phyloP scores from a whole-genome alignment of 441 rosid genomes.

The Populus trichocarpa region DNA sequence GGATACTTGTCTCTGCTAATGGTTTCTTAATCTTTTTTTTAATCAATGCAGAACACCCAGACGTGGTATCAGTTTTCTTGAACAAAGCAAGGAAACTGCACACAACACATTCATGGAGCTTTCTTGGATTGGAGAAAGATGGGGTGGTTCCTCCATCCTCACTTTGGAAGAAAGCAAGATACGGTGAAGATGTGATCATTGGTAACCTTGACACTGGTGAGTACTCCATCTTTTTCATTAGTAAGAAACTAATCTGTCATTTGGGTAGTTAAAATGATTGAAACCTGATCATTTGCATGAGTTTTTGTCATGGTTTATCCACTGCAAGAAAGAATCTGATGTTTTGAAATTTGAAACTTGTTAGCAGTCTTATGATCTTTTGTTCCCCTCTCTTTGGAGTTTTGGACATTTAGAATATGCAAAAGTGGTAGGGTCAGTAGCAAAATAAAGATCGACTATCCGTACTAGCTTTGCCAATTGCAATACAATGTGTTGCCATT shows the following conservation, averaged over 20 bases:
- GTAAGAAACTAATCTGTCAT: neutral
- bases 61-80: conserved; percentile 42
- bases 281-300: neutral
- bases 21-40: neutral
- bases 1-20: neutral
- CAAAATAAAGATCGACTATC: conserved; percentile 4
- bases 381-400: neutral
- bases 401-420: neutral
- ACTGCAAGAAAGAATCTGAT: neutral
- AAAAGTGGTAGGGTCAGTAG: conserved; percentile 15
- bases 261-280: neutral
- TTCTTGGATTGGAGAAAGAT: conserved; percentile 38
- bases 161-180: conserved; percentile 44
- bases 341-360: neutral
- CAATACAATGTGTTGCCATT: neutral
- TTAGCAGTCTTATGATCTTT: neutral
- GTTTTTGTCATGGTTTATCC: neutral
- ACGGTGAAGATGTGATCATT: conserved; percentile 51
- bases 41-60: conserved; percentile 41
- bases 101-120: conserved; percentile 61
- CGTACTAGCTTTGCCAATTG: neutral
- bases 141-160: conserved; percentile 24
- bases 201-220: conserved; percentile 62
- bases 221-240: neutral
- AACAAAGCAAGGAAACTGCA: conserved; percentile 41